Evolutionary conservation across 2,329 filamentous ascomycete species (phyloP).

Genomic region (Fusarium humuli): DNA sequence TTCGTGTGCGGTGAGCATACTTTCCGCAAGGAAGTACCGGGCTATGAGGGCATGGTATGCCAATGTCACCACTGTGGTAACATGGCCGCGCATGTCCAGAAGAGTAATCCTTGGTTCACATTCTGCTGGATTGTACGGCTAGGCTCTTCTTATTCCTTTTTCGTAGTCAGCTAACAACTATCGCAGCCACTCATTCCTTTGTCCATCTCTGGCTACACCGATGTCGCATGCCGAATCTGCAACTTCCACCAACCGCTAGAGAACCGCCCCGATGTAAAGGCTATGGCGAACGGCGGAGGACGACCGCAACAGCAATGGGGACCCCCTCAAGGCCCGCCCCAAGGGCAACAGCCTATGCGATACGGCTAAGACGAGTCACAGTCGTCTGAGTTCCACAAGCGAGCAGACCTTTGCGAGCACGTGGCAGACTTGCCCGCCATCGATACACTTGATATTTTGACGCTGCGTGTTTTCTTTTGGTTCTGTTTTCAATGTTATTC

Average conservation of each 20-base stretch:
- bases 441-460: not conserved
- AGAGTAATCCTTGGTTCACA: constrained; percentile 79
- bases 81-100: constrained; percentile 69
- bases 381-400: not conserved
- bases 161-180: constrained; percentile 28
- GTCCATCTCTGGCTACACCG: constrained; percentile 73
- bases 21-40: constrained; percentile 68
- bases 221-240: constrained; percentile 80
- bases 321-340: constrained; percentile 50
- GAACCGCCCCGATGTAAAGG: constrained; percentile 66
- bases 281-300: constrained; percentile 60
- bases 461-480: not conserved
- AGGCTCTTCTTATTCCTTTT: not conserved
- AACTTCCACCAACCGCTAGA: constrained; percentile 77
- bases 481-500: constrained; percentile 1
- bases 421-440: not conserved
- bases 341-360: constrained; percentile 47
- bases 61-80: constrained; percentile 77
- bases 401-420: not conserved
- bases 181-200: constrained; percentile 77
- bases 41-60: constrained; percentile 71
- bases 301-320: constrained; percentile 50
- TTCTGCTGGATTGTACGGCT: constrained; percentile 77
- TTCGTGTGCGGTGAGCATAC: constrained; percentile 72
- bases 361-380: constrained; percentile 38